Evolutionary conservation across 148 eudicot species (phyloP).

Genomic region (Drosera capensis): DNA sequence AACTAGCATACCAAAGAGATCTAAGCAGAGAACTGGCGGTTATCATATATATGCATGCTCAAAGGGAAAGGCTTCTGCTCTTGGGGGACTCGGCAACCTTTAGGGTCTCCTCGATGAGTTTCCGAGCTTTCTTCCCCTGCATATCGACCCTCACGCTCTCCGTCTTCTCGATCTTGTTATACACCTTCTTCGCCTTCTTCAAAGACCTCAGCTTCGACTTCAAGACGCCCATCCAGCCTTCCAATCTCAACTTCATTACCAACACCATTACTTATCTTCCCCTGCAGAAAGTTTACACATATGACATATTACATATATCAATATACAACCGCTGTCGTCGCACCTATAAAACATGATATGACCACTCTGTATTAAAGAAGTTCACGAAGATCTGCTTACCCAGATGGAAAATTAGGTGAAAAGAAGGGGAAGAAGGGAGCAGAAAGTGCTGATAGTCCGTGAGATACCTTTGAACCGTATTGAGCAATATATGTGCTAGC

Average conservation of each 20-base stretch:
- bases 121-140: conserved; percentile 60
- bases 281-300: neutral
- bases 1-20: no score
- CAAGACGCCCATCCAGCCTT: conserved; percentile 35
- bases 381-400: no score
- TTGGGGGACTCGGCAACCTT: conserved; percentile 72
- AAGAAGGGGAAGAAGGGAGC: no score
- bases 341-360: no score
- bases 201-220: conserved; percentile 33
- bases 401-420: no score
- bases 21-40: no score
- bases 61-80: conserved; percentile 17
- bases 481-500: no score
- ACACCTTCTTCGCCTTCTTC: conserved; percentile 24
- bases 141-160: conserved; percentile 90
- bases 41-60: neutral
- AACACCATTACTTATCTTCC: conserved; percentile 7
- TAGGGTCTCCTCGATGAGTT: conserved; percentile 60
- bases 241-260: conserved; percentile 60
- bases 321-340: no score
- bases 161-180: conserved; percentile 74
- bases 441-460: no score
- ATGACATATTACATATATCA: no score
- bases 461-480: no score
- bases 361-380: no score